phyloP scores from a whole-genome alignment of 2,329 filamentous ascomycete species.

The Arthroderma sp. region DNA sequence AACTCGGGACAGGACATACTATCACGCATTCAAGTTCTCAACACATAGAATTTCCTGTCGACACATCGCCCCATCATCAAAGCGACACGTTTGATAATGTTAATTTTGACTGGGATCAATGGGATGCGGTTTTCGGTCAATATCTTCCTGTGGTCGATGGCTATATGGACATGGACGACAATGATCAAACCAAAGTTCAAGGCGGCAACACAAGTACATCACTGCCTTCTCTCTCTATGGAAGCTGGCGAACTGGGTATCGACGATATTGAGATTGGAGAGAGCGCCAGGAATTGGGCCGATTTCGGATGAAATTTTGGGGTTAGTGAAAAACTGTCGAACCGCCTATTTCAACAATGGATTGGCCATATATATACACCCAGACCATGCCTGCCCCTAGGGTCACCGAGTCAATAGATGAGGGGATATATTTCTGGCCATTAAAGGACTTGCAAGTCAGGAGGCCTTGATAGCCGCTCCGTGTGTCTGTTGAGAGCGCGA shows the following conservation, averaged over 20 bases:
- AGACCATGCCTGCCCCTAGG: no score
- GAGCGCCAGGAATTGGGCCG: constrained; percentile 8
- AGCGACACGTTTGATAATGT: constrained; percentile 16
- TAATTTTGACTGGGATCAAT: constrained; percentile 37
- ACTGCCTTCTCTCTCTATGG: background rate
- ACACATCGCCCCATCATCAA: constrained; percentile 19
- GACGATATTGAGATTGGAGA: background rate
- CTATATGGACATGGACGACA: constrained; percentile 27
- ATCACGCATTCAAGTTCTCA: no score
- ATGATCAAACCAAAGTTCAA: background rate
- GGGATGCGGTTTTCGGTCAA: constrained; percentile 37
- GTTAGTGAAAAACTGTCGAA: no score
- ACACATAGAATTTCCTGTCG: constrained; percentile 3
- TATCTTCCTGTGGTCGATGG: constrained; percentile 32
- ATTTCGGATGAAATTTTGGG: constrained; percentile 8
- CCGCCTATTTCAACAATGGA: no score
- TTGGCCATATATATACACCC: no score
- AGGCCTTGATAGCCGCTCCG: no score
- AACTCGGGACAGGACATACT: no score
- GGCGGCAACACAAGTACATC: background rate
- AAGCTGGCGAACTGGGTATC: constrained; percentile 2
- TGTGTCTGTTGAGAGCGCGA: no score
- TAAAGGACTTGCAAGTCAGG: no score
- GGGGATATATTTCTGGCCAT: no score
- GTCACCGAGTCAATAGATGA: no score